Evolutionary conservation across 305 asterid genomes (phyloP).

Genomic region (Petunia hybrid): DNA sequence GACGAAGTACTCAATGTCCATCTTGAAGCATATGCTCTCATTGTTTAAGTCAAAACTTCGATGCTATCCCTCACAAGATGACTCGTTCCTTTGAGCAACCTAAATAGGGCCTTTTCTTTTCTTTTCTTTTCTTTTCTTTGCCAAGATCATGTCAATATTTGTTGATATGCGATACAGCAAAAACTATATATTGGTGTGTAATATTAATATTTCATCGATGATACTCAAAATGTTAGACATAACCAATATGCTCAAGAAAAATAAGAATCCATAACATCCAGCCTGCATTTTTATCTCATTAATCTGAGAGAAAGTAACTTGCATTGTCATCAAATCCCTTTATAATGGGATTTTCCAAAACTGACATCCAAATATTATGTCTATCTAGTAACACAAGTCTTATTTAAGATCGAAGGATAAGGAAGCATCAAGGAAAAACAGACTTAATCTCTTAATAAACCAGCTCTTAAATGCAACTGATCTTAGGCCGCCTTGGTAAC

Average conservation of each 20-base stretch:
- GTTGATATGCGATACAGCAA: not conserved
- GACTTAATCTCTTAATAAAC: not conserved
- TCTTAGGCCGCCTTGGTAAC: slow-evolving; percentile 52
- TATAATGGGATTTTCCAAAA: slow-evolving; percentile 9
- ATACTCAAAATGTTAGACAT: not conserved
- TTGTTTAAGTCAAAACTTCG: not conserved
- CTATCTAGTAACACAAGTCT: not conserved
- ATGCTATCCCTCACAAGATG: not conserved
- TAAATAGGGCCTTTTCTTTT: not conserved
- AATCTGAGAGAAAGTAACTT: not conserved
- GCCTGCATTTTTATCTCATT: not conserved
- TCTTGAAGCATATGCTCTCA: not conserved
- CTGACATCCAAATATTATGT: slow-evolving; percentile 16
- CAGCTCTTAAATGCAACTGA: not conserved
- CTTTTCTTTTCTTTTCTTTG: not conserved
- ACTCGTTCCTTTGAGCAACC: not conserved
- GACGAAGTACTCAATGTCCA: not conserved
- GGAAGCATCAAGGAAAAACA: not conserved
- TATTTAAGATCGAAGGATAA: slow-evolving; percentile 1
- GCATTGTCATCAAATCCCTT: slow-evolving; percentile 18
- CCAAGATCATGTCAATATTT: not conserved
- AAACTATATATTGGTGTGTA: not conserved
- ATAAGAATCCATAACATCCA: not conserved
- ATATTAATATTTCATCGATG: not conserved
- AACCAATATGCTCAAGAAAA: not conserved